Evolutionary conservation across 2,329 filamentous ascomycete species (phyloP), one percentile per base, ranked within the genome.

Genomic region (Cladosporium phlei): DNA sequence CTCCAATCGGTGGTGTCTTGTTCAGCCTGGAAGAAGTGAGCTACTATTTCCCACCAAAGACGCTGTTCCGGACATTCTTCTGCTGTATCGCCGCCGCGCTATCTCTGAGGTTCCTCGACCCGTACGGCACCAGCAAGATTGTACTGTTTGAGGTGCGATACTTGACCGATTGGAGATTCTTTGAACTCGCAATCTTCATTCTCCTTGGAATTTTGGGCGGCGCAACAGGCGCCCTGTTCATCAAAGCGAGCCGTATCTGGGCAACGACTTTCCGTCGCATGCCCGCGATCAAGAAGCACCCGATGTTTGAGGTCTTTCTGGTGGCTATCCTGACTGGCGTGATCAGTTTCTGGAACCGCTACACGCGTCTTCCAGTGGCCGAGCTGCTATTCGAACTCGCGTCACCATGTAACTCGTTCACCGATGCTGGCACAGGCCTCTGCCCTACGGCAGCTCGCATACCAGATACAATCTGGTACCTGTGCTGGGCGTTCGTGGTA

Each of bases 31-130:
- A 98, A 67, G 93, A 97, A 75, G 90, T 97, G 52, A 83, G 87
- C 56, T 97, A 97, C 67, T 97, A 97, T 67, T 97, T 97, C 65
- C 91, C 93, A 0, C 88, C 91, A 5, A 97, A 98, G 70, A 97
- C 91, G 0, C 77, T 98, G 7, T 98, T 98, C 71, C 77, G 93
- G 44, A 97, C 93, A 0, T 98, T 98, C 67, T 97, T 97, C 69
- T 97, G 91, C 72, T 97, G 91, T 67, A 97, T 97, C 58, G 76
- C 73, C 24, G 90, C 93, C 1, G 89, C 93, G 0, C 69, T 98
- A 25, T 91, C 90, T 1, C 74, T 98, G 56, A 96, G 96, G 61
- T 96, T 96, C 55, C 73, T 97, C 28, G 94, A 98, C 58, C 93
- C 93, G 0, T 98, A 97, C 59, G 91, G 91, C 22, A 97, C 90